Evolutionary conservation across 2,329 filamentous ascomycete species (phyloP), one percentile per base, ranked within the genome.

Genomic region (Penicillium expansum): DNA sequence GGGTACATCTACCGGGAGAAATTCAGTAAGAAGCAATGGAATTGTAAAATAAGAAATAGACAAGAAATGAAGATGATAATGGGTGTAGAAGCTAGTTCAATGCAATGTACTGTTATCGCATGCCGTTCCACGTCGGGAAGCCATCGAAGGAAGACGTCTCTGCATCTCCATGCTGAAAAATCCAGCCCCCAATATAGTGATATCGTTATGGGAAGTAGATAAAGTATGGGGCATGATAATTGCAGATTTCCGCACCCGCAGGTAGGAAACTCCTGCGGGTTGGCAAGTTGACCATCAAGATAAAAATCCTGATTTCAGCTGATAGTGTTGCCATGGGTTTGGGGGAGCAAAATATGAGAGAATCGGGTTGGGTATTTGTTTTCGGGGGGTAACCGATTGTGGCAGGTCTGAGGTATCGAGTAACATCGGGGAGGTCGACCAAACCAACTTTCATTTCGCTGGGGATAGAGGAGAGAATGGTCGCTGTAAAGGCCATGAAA

Each of bases 71-170:
- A 49, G 9, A 52, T 35, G 20, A 35, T 10, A 44, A 44, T 35
- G 49, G 38, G 42, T 30, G 20, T 48, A 52, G 39, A 57, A 35
- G 39, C 48, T 33, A 58, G 24, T 39, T 58, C n/a, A 33, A 63
- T 61, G 54, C 60, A 59, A 61, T 60, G 52, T 55, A 45, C 37
- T 47, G 38, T 51, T 33, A 56, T 58, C 44, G 47, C 37, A 60
- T 54, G 52, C 49, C 53, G 20, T 52, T 57, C 55, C 52, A 45
- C 55, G 51, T 57, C 55, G 35, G 48, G 48, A 47, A 52, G 27
- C 27, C 7, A 22, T 35, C 9, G n/a, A 41, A 58, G 44, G 33
- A 50, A 38, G 44, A 59, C 38, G 20, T 54, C 51, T 52, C 53
- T 61, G 52, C 57, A 59, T 60, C 59, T 54, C 59, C 59, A 27